phyloP scores from a whole-genome alignment of 768 basidiomycete species.

The Suillus hirtellus region DNA sequence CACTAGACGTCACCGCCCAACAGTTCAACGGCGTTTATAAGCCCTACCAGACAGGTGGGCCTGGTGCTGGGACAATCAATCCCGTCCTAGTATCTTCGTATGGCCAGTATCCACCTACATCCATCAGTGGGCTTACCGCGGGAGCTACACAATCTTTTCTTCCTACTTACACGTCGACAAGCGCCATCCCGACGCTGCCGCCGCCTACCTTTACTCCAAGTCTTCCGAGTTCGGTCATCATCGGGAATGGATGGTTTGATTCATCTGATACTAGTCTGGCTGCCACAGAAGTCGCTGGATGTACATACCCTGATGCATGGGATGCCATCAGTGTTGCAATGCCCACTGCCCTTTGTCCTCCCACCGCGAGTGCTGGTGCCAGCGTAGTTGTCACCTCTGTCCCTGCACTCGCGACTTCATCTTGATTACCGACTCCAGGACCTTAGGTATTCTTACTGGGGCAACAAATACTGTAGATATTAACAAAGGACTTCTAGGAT shows the following conservation, averaged over 20 bases:
- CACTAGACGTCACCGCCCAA: constrained; percentile 45
- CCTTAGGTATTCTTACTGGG: background rate
- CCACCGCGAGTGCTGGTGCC: constrained; percentile 7
- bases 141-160: constrained; percentile 39
- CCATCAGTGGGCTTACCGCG: constrained; percentile 45
- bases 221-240: constrained; percentile 39
- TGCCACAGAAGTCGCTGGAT: constrained; percentile 61
- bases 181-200: constrained; percentile 55
- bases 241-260: constrained; percentile 61
- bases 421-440: background rate
- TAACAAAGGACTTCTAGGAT: too few species aligned
- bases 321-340: constrained; percentile 51
- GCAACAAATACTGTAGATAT: background rate
- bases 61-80: constrained; percentile 50
- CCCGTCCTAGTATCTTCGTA: constrained; percentile 44
- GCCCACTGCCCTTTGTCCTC: constrained; percentile 46
- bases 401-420: constrained; percentile 3
- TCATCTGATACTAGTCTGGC: constrained; percentile 49
- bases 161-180: constrained; percentile 68
- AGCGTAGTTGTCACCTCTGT: constrained; percentile 8
- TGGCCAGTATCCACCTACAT: constrained; percentile 54
- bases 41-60: constrained; percentile 70
- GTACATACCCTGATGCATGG: constrained; percentile 67
- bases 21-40: constrained; percentile 56
- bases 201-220: constrained; percentile 50